phyloP scores from a whole-genome alignment of 164 flowering plant species.

The Santalum album region DNA sequence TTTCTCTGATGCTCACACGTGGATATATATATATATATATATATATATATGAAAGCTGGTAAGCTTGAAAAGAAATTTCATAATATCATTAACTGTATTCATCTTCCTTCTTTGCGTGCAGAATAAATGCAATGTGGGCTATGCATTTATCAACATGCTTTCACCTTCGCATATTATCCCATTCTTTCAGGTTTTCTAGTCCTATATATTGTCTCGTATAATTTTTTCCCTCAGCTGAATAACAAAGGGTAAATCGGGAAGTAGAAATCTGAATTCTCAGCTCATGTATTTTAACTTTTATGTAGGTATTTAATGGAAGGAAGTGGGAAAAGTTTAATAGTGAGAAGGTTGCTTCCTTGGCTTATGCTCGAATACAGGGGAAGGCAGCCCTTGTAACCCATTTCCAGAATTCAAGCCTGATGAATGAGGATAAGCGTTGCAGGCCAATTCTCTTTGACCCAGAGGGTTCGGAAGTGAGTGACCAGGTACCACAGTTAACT shows the following conservation, averaged over 20 bases:
- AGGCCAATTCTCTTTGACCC: conserved; percentile 87
- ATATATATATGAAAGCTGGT: too few species aligned
- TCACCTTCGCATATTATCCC: conserved; percentile 74
- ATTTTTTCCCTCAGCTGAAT: too few species aligned
- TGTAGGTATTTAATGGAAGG: conserved; percentile 90
- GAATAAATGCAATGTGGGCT: conserved; percentile 98
- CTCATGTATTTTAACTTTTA: neutral
- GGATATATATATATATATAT: neutral
- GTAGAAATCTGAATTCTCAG: too few species aligned
- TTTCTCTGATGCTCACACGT: neutral
- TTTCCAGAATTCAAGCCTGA: conserved; percentile 94
- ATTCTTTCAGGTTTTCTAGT: conserved; percentile 58
- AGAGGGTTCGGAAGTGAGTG: conserved; percentile 49
- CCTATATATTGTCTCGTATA: neutral
- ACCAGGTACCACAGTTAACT: conserved; percentile 39
- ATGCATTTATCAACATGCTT: conserved; percentile 94
- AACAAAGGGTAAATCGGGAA: too few species aligned
- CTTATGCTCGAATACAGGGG: conserved; percentile 98
- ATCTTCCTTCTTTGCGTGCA: conserved; percentile 26
- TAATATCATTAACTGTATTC: conserved; percentile 13
- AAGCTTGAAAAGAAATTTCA: neutral
- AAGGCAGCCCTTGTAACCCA: conserved; percentile 81
- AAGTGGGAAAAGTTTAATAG: conserved; percentile 99
- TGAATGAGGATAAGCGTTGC: conserved; percentile 99
- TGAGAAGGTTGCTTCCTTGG: conserved; percentile 94